Evolutionary conservation across 306 rosid species (phyloP).

Genomic region (Argentina anserina): DNA sequence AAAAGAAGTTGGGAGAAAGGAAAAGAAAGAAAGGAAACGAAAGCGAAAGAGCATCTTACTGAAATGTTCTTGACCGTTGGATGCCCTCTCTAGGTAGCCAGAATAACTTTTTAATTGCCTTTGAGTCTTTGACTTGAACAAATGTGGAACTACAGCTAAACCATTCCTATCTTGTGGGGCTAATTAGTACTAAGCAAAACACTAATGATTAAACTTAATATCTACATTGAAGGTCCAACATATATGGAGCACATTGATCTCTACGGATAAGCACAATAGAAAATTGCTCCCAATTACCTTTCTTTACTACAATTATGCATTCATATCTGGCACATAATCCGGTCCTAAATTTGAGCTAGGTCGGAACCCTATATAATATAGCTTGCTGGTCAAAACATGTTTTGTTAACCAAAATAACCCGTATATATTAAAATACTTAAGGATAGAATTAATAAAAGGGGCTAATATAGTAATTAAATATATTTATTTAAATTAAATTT

Average conservation of each 20-base stretch:
- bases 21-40: background rate
- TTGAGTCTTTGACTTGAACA: background rate
- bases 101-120: background rate
- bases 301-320: constrained; percentile 33
- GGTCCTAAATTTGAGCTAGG: constrained; percentile 21
- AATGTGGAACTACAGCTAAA: background rate
- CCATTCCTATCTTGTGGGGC: constrained; percentile 22
- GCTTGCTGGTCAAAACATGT: background rate
- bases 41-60: background rate
- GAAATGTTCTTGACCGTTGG: background rate
- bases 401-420: too few relatives aligned
- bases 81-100: constrained; percentile 6
- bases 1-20: background rate
- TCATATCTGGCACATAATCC: constrained; percentile 33
- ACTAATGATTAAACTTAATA: background rate
- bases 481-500: too few relatives aligned
- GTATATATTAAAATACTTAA: too few relatives aligned
- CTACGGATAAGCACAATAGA: background rate
- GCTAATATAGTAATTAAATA: too few relatives aligned
- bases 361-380: background rate
- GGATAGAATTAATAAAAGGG: too few relatives aligned
- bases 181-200: background rate
- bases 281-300: constrained; percentile 10
- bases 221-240: background rate
- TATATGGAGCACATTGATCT: background rate